phyloP scores from a whole-genome alignment of 2,329 filamentous ascomycete species.

The Dactylellina sp. region DNA sequence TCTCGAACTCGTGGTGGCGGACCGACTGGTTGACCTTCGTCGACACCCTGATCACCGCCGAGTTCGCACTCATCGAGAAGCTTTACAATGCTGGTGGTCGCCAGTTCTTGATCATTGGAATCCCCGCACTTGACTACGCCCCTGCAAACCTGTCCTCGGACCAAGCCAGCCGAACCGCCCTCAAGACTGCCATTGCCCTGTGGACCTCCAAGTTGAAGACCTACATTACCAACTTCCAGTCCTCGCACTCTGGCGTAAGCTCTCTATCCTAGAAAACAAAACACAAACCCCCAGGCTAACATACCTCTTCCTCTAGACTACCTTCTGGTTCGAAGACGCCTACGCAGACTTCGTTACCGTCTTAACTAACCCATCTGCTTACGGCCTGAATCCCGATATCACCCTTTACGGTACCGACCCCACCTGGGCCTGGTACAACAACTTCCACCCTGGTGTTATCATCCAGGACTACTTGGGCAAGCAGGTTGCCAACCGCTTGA shows the following conservation, averaged over 20 bases:
- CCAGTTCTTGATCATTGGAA: slow-evolving; percentile 68
- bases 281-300: neutral
- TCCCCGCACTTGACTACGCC: slow-evolving; percentile 63
- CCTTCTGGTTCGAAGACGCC: slow-evolving; percentile 52
- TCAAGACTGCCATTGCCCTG: slow-evolving; percentile 37
- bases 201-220: slow-evolving; percentile 49
- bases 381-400: slow-evolving; percentile 49
- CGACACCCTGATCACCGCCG: slow-evolving; percentile 61
- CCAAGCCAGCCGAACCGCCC: slow-evolving; percentile 17
- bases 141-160: slow-evolving; percentile 46
- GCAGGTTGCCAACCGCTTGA: slow-evolving; percentile 35
- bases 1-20: slow-evolving; percentile 67
- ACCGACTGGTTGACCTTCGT: slow-evolving; percentile 42
- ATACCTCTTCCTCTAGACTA: slow-evolving; percentile 25
- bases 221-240: slow-evolving; percentile 51
- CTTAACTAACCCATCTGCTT: slow-evolving; percentile 29
- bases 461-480: slow-evolving; percentile 55
- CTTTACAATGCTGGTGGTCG: slow-evolving; percentile 66
- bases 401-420: slow-evolving; percentile 42
- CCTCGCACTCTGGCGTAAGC: slow-evolving; percentile 46
- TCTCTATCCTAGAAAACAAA: neutral
- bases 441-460: slow-evolving; percentile 49
- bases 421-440: slow-evolving; percentile 46
- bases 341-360: slow-evolving; percentile 44
- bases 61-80: slow-evolving; percentile 64